phyloP scores from a whole-genome alignment of 768 basidiomycete species.

The Tricholoma flavovirens region DNA sequence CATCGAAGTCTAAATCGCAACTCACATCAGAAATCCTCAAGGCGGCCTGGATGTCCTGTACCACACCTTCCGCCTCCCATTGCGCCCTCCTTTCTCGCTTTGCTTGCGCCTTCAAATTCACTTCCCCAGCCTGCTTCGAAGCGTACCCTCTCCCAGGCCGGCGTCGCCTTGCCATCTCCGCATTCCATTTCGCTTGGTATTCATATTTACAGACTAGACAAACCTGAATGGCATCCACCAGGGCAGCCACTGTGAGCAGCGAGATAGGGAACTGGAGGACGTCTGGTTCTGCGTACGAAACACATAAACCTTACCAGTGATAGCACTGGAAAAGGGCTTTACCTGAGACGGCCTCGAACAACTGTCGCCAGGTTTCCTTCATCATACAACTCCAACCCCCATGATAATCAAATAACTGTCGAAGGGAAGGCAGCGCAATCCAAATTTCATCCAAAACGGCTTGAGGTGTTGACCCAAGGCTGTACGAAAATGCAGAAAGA shows the following conservation, averaged over 20 bases:
- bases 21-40: constrained; percentile 33
- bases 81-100: constrained; percentile 18
- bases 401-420: constrained; percentile 31
- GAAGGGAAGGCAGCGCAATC: constrained; percentile 48
- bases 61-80: constrained; percentile 30
- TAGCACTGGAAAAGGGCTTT: constrained; percentile 13
- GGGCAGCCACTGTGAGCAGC: constrained; percentile 46
- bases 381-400: constrained; percentile 44
- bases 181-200: constrained; percentile 24
- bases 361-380: constrained; percentile 41
- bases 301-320: not conserved
- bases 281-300: constrained; percentile 39
- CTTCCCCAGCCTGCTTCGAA: not conserved
- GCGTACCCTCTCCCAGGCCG: not conserved
- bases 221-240: constrained; percentile 39
- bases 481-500: constrained; percentile 40
- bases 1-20: not conserved
- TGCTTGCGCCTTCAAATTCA: constrained; percentile 3
- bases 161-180: constrained; percentile 10
- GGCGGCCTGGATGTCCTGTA: constrained; percentile 31
- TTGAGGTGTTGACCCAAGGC: constrained; percentile 48
- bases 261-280: constrained; percentile 48
- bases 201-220: constrained; percentile 34
- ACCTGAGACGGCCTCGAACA: constrained; percentile 42
- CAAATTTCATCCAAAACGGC: constrained; percentile 55